Evolutionary conservation across 2,329 filamentous ascomycete species (phyloP), one percentile per base, ranked within the genome.

Genomic region (Reticulascus tulasneorum): DNA sequence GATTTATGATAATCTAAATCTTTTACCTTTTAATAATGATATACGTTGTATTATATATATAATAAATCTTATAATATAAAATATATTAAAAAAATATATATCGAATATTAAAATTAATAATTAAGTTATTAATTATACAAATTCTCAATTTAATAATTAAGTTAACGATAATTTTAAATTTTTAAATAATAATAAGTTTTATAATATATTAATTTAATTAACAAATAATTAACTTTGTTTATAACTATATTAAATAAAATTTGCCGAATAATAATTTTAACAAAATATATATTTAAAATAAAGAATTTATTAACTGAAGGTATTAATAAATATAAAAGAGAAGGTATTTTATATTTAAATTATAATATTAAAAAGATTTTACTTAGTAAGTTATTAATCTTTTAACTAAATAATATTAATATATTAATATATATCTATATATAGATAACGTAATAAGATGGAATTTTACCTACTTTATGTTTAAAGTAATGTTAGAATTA

Each of bases 271-370:
- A 11, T 15, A 19, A 24, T 8, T 19, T 15, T 30, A 32, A 26
- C 12, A 18, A 34, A 8, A 22, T 32, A 32, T 18, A 22, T 22
- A 5, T 18, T 15, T 18, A n/a, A 19, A 32, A 18, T 9, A 22
- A 32, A 6, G 13, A 32, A 12, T 15, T 32, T 19, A 19, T 11
- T 15, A 23, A 11, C 15, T 23, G 11, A 19, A 36, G 4, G 21
- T 36, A 29, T 9, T 36, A 11, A 23, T 36, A 10, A 28, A 36
- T 29, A 9, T 11, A 23, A 15, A 23, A n/a, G 20, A 16, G 20
- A 29, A 15, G 11, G 15, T 7, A 12, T 29, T 33, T 33, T 21
- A 21, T 21, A 23, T 33, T 16, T 33, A 15, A 22, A 23, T 21
- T 17, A 6, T 29, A 11, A 16, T 17, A 9, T 29, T n/a, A 15